A percentile compares a stretch with the other conserved stretches of the same genome.
phyloP scores from a whole-genome alignment of 23 red algal genomes.

The Cyanidioschyzon merolae region DNA sequence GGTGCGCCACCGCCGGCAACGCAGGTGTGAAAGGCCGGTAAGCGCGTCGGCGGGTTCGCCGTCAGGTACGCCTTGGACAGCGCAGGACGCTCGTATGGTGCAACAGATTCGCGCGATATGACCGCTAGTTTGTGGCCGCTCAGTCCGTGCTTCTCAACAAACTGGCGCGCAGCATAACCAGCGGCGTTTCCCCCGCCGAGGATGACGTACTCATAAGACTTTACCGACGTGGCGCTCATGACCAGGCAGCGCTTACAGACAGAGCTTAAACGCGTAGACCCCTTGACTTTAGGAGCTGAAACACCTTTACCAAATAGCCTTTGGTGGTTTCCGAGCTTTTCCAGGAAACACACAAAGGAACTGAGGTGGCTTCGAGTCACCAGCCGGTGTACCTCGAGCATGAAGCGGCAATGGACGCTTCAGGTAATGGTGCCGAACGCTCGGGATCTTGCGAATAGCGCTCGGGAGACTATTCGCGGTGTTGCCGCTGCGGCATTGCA shows the following conservation, averaged over 20 bases:
- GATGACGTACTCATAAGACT: slow-evolving; percentile 54
- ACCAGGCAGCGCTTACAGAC: not conserved
- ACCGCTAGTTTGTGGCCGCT: slow-evolving; percentile 31
- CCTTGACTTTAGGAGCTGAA: too few relatives aligned
- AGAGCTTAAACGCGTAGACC: too few relatives aligned
- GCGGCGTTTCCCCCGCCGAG: slow-evolving; percentile 87
- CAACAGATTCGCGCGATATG: slow-evolving; percentile 55
- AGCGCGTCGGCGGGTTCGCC: slow-evolving; percentile 45
- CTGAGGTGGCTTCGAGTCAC: too few relatives aligned
- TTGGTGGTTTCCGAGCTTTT: too few relatives aligned
- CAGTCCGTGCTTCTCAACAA: slow-evolving; percentile 50
- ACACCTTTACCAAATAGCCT: too few relatives aligned
- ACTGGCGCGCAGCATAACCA: slow-evolving; percentile 73
- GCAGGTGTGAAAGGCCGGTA: slow-evolving; percentile 97
- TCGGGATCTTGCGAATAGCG: too few relatives aligned
- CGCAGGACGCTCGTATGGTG: slow-evolving; percentile 89
- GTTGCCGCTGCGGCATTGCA: too few relatives aligned
- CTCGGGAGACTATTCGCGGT: too few relatives aligned
- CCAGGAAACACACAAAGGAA: too few relatives aligned
- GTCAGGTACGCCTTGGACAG: slow-evolving; percentile 83
- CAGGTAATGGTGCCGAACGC: too few relatives aligned
- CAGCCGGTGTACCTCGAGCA: too few relatives aligned
- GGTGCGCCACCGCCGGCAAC: slow-evolving; percentile 84
- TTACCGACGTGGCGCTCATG: not conserved
- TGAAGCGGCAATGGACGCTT: too few relatives aligned